Evolutionary conservation across 2,329 filamentous ascomycete genomes (phyloP), one percentile per base, ranked within the genome.

Genomic region (Parafenestella ontariensis): DNA sequence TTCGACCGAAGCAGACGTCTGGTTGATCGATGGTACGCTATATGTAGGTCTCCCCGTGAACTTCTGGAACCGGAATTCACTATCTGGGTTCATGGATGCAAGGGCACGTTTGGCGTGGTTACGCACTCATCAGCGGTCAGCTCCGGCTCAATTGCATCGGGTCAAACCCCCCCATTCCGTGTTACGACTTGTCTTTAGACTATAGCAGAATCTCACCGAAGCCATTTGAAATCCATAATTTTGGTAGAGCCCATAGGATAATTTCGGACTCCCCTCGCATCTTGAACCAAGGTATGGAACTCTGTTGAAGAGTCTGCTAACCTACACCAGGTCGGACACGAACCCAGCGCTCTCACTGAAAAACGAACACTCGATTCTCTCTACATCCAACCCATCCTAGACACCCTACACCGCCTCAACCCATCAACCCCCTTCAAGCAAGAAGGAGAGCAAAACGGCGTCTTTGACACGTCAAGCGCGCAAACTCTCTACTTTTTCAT

Each of bases 401-500:
- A 80, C 52, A 83, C 85, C 0, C 73, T 88, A 7, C 72, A 78
- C 29, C 79, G 80, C 15, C 81, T 86, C 63, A 88, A 86, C 62
- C 83, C 83, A n/a, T 71, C 73, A 6, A 80, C 78, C 17, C 73
- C 70, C 0, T 88, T 86, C 68, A 62, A 70, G 1, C 71, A 71
- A 2, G 66, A 69, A 0, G 72, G 76, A 6, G 85, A 83, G 3
- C 78, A 79, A 39, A 85, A 87, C 65, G 86, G 86, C 29, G 83
- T 89, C 13, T 89, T 81, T 66, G 86, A 89, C 70, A 84, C 84
- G 62, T 82, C 82, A 1, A 59, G 58, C 8, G 77, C 70, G 5
- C 85, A 88, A 69, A 88, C 86, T 0, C 77, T 89, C 5, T 87
- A 87, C 74, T 78, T 89, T 42, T 87, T 87, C 72, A 82, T 89